phyloP scores from a whole-genome alignment of 352 stramenopile species.

The Phytopythium ostracodes region DNA sequence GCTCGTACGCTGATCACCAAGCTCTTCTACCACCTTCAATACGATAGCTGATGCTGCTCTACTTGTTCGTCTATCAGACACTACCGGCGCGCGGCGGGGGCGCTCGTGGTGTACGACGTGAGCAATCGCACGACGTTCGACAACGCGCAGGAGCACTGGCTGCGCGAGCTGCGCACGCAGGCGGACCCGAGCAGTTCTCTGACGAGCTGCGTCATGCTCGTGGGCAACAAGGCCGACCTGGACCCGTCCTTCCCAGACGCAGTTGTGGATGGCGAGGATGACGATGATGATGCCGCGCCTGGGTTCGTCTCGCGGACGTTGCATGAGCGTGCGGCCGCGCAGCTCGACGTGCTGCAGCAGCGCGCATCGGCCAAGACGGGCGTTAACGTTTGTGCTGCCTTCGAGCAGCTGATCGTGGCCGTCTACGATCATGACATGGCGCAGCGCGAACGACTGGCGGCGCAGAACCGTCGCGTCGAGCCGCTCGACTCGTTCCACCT shows the following conservation, averaged over 20 bases:
- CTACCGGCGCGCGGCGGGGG: conserved; percentile 67
- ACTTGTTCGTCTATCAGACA: conserved; percentile 26
- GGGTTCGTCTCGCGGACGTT: conserved; percentile 29
- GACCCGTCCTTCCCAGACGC: conserved; percentile 9
- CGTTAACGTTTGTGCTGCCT: conserved; percentile 56
- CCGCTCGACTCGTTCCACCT: conserved; percentile 32
- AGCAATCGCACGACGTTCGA: conserved; percentile 58
- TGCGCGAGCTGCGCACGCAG: conserved; percentile 69
- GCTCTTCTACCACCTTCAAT: background rate
- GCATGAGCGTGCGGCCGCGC: conserved; percentile 34
- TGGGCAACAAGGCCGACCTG: conserved; percentile 80
- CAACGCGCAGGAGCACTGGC: conserved; percentile 67
- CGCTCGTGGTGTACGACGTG: conserved; percentile 77
- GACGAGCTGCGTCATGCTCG: conserved; percentile 62
- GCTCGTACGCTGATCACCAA: conserved; percentile 37
- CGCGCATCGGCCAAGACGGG: conserved; percentile 71
- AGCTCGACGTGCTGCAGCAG: conserved; percentile 42
- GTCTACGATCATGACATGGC: conserved; percentile 65
- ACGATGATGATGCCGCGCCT: conserved; percentile 4
- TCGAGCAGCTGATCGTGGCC: conserved; percentile 67
- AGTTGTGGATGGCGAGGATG: background rate
- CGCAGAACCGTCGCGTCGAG: conserved; percentile 12
- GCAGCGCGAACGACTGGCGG: conserved; percentile 25
- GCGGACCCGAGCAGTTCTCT: conserved; percentile 61
- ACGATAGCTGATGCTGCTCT: background rate